Base-by-base conservation (phyloP, 345 rosid species). In the Garcia nutans region DNA sequence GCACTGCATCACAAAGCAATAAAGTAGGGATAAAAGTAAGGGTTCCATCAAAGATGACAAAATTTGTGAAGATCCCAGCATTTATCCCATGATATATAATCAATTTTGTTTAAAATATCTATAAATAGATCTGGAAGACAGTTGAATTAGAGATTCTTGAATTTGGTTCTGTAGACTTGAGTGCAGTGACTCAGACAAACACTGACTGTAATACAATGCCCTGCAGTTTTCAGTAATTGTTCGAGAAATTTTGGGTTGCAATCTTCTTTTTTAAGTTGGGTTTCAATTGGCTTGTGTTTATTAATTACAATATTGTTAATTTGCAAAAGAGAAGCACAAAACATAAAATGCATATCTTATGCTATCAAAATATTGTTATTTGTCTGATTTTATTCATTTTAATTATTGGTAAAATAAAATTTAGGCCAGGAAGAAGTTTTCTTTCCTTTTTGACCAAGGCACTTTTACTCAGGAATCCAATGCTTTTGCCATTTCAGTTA, bases 1-100 rank as follows among this genome's bases (percentile, higher is more conserved):
- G 69, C 85, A 81, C 98, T 93, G 84, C 86, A 84, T 67, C 11
- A 67, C 70, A 57, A 5, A 45, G 70, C 28, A 54, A 28, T 15
- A 23, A 31, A 31, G 26, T 44, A 15, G 45, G 49, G 42, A 22
- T 70, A 28, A 23, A 69, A 50, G 23, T 52, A 49, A 50, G 60
- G 26, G 22, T 20, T 65, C 23, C n/a, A 65, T 31, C 10, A 33
- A 54, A 52, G 42, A 16, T 20, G 26, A 47, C 13, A 47, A 17
- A 54, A 75, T 20, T 28, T 47, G 19, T 52, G 49, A 74, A 57
- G 23, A 64, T 24, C 8, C 59, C 15, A 8, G 44, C 23, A n/a
- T 33, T 41, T 37, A 37, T 37, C 41, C 0, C 41, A 37, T 37
- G 41, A 37, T 5, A 37, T 37, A 6, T 37, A 5, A 37, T 37